Evolutionary conservation across 768 basidiomycete species (phyloP), one percentile per base, ranked within the genome.

Genomic region (Auricularia sp.): DNA sequence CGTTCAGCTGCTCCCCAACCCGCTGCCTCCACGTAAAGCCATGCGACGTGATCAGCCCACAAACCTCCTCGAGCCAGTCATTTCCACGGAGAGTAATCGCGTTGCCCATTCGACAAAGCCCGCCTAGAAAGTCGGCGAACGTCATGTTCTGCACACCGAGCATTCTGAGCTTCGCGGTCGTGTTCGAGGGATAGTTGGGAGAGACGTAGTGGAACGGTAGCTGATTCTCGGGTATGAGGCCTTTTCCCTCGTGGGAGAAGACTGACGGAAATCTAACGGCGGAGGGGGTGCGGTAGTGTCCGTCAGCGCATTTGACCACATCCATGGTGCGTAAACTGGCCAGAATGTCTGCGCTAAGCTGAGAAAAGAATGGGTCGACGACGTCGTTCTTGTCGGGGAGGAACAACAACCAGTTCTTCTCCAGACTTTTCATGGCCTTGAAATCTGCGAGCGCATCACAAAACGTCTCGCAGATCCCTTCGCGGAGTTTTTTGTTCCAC

Each of bases 401-500:
- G 64, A 68, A 74, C 54, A 68, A 66, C 54, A 72, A 65, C 73
- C 73, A 74, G 18, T 63, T 62, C 37, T 68, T 64, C 42, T 58
- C 63, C 14, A 74, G 68, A 0, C n/a, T 51, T 4, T 69, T 65
- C 18, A 66, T 65, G 3, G 39, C 34, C n/a, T 45, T 21, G 59
- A 74, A 72, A 5, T 64, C 64, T 1, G 63, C 34, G 34, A 74
- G 51, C 35, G 73, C 73, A 2, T 64, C 33, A 3, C 69, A 35
- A 61, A 74, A 73, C 3, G 69, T 63, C 3, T 67, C 65, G 5
- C 67, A 42, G 33, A 74, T 65, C 24, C 67, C 65, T 10, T 66
- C 51, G n/a, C 68, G 72, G 58, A 74, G 64, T 16, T 61, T 45
- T 2, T 37, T 42, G 51, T 74, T 74, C 73, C 73, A 74, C 29